Conservation (phyloP, 306 rosid genomes). For the barrel medic (Medicago truncatula) region DNA sequence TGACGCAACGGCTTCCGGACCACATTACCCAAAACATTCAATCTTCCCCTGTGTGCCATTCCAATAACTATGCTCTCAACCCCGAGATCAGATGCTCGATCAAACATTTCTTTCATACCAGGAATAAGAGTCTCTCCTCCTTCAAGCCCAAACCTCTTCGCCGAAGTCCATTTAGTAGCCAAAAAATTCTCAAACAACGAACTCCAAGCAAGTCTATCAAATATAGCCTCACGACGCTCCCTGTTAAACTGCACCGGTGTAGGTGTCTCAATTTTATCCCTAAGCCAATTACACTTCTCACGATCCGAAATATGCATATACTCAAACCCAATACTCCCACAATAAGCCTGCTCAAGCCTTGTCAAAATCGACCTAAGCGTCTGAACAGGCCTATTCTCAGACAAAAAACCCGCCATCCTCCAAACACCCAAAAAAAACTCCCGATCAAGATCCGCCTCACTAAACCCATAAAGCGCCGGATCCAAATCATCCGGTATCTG, state of each 20-base stretch:
- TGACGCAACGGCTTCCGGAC: constrained; percentile 91
- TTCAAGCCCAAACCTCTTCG: constrained; percentile 97
- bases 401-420: constrained; percentile 95
- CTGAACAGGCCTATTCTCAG: constrained; percentile 94
- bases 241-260: constrained; percentile 65
- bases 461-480: constrained; percentile 86
- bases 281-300: constrained; percentile 86
- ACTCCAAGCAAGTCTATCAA: constrained; percentile 96
- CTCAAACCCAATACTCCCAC: constrained; percentile 93
- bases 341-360: constrained; percentile 94
- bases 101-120: constrained; percentile 97
- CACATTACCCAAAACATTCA: constrained; percentile 92
- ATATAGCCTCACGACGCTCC: constrained; percentile 88
- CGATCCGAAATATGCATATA: constrained; percentile 96
- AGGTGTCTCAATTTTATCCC: constrained; percentile 94
- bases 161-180: constrained; percentile 95
- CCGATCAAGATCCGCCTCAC: constrained; percentile 95
- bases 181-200: constrained; percentile 88
- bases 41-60: constrained; percentile 90
- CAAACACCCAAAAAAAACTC: constrained; percentile 97
- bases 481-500: constrained; percentile 78
- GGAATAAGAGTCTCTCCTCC: constrained; percentile 94
- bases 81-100: constrained; percentile 90
- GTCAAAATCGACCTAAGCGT: constrained; percentile 92
- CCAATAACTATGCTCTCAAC: constrained; percentile 98